phyloP scores from a whole-genome alignment of 2,329 filamentous ascomycete species.

The Aureobasidium sp. region DNA sequence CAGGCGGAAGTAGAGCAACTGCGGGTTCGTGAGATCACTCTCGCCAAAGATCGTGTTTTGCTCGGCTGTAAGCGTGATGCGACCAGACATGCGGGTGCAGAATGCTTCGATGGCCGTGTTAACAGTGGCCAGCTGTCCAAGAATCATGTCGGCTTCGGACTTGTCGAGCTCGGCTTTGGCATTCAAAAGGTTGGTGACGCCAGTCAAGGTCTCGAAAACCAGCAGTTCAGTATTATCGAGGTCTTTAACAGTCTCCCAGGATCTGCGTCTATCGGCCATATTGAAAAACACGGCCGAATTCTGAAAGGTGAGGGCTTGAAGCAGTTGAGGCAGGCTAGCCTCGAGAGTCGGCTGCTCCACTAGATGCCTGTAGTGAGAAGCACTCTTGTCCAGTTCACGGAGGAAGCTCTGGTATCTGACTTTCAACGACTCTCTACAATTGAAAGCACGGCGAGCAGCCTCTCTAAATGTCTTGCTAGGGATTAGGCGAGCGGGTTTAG shows the following conservation, averaged over 20 bases:
- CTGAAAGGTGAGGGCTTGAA: background rate
- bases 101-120: background rate
- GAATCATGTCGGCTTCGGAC: background rate
- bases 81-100: background rate
- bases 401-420: background rate
- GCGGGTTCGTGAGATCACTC: background rate
- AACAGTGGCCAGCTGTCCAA: background rate
- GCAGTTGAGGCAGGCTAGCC: background rate
- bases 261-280: background rate
- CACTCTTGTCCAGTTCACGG: background rate
- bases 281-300: background rate
- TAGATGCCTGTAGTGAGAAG: background rate
- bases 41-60: background rate
- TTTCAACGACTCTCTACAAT: background rate
- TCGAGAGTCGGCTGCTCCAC: background rate
- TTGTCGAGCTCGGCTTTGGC: background rate
- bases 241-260: background rate
- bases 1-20: background rate
- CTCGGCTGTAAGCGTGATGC: background rate
- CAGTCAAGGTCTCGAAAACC: background rate
- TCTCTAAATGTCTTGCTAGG: background rate
- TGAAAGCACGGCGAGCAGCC: background rate
- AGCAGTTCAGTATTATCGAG: background rate
- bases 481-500: background rate
- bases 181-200: background rate